Base-by-base conservation (phyloP, 495 filamentous ascomycete genomes). In the Aspergillus funiculosus region DNA sequence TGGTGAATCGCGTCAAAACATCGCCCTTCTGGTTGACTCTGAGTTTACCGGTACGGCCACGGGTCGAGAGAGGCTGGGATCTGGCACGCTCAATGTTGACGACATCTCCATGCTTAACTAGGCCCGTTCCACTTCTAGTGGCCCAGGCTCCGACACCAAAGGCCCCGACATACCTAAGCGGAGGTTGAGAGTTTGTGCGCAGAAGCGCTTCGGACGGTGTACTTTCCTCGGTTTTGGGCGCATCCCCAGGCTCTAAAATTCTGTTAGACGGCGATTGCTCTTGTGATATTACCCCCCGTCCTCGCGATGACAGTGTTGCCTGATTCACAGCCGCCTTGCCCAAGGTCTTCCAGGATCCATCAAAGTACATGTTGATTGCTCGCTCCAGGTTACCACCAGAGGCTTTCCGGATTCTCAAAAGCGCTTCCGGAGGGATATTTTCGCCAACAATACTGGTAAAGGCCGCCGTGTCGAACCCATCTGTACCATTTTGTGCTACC, bases 91-190 rank as follows among this genome's bases (percentile, higher is more conserved):
- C 92, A 38, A 98, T 95, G 37, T 73, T 82, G 50, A 96, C 81
- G 15, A 62, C 38, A 49, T 96, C 89, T 1, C 82, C 87, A 57
- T 91, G 84, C 39, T 77, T 82, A 28, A 97, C 48, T 5, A 95
- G 61, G 20, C 73, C 77, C 2, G 58, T 68, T 2, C 92, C 92
- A 57, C 87, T 95, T 53, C 79, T 78, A n/a, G 92, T 97, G 29
- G 87, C 78, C 92, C 92, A 98, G 6, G 81, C 91, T 22, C 80
- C 86, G 5, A 87, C 90, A 11, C 94, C 92, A 66, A 97, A 94
- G 0, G 87, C 86, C 20, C 92, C 92, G 36, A 97, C 73, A 58
- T 95, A 98, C 57, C 94, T 75, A 43, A 68, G 72, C 2, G 73
- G 53, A 0, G 86, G 83, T 64, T 66, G 63, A 7, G 46, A 80